These are phyloP conservation scores for Neoboletus magnificus DNA, from an alignment of 768 basidiomycete genomes.

Conservation along the genomic window DNA sequence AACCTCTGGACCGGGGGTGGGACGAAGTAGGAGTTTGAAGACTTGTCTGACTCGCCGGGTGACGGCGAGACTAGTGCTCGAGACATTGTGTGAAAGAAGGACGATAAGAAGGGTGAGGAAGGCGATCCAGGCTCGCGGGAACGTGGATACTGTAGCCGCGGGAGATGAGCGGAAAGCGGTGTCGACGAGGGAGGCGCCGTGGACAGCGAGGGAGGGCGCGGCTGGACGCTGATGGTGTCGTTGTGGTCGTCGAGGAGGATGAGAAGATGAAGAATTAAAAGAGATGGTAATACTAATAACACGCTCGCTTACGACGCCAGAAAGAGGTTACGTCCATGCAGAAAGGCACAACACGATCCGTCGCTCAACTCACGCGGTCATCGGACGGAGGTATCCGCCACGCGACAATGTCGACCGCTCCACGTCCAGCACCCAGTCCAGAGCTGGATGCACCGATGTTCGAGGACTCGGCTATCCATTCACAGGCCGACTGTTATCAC, in stretches of 20 bases:
- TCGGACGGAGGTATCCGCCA: conserved; percentile 7
- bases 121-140: conserved; percentile 2
- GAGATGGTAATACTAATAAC: background rate
- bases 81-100: conserved; percentile 14
- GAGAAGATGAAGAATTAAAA: background rate
- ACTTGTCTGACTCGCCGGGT: conserved; percentile 22
- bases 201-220: background rate
- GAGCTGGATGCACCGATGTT: background rate
- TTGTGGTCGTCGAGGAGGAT: background rate
- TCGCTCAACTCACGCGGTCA: conserved; percentile 11
- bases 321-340: background rate
- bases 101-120: background rate
- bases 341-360: background rate
- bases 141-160: background rate
- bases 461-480: background rate
- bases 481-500: background rate
- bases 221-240: background rate
- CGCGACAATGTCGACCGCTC: conserved; percentile 3
- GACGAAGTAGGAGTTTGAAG: conserved; percentile 13
- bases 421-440: too few relatives aligned
- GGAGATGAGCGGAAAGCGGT: background rate
- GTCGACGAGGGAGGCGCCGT: background rate
- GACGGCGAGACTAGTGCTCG: conserved; percentile 13
- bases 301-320: background rate
- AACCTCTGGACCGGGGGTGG: conserved; percentile 30